Evolutionary conservation across 805 yeast genomes (phyloP).

Genomic region (Nakazawaea pomicola): DNA sequence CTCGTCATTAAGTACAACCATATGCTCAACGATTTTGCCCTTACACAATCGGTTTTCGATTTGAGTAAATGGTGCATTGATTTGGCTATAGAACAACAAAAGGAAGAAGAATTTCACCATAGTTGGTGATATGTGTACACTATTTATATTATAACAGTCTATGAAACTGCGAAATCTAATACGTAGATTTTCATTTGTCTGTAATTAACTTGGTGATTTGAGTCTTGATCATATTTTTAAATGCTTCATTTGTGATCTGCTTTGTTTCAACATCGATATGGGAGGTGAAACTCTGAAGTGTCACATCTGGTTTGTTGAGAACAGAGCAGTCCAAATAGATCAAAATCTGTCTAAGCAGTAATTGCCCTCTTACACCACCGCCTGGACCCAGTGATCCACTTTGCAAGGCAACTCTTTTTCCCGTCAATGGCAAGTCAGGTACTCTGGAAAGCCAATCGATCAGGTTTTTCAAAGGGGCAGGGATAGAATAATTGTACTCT

Average conservation of each 20-base stretch:
- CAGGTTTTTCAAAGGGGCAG: conserved; percentile 7
- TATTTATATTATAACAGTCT: no score
- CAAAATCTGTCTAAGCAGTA: conserved; percentile 7
- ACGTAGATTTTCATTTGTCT: conserved; percentile 2
- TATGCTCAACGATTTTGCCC: conserved; percentile 57
- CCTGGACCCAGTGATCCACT: conserved; percentile 1
- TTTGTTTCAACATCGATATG: conserved; percentile 4
- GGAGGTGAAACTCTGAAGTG: not conserved
- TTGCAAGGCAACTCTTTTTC: conserved; percentile 7
- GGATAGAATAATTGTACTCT: conserved; percentile 6
- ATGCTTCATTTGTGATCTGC: conserved; percentile 2
- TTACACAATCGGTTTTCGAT: conserved; percentile 58
- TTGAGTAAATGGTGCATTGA: conserved; percentile 73
- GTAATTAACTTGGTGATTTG: conserved; percentile 5
- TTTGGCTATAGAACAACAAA: conserved; percentile 49
- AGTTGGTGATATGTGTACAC: not conserved
- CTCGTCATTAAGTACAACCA: conserved; percentile 60
- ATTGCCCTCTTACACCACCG: conserved; percentile 7
- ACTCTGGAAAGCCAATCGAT: conserved; percentile 10
- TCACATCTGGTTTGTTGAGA: conserved; percentile 8
- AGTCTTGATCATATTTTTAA: not conserved
- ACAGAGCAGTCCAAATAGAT: conserved; percentile 5
- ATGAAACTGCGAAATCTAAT: conserved; percentile 1
- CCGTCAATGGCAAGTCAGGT: conserved; percentile 5
- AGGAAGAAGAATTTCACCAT: conserved; percentile 17